Conservation (phyloP, 495 filamentous ascomycete genomes). For the Cladorrhinum samala region DNA sequence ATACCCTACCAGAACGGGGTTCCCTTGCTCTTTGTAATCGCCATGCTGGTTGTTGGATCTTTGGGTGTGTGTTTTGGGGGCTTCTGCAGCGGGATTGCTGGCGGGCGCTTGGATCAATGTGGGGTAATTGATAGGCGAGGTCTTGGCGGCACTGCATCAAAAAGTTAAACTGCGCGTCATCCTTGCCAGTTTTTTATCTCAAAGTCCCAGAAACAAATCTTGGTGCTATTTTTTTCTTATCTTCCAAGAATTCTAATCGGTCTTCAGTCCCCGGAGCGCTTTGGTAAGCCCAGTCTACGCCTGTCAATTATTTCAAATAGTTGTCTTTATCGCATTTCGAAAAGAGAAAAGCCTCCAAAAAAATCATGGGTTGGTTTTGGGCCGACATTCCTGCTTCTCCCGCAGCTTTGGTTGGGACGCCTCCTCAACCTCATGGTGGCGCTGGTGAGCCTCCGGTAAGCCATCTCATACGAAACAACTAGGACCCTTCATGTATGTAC, state of each 20-base stretch:
- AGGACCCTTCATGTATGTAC: constrained; percentile 12
- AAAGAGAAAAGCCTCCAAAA: not conserved
- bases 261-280: no score
- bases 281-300: not conserved
- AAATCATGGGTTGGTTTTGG: constrained; percentile 99
- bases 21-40: no score
- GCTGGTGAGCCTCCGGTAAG: constrained; percentile 63
- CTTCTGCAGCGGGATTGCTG: no score
- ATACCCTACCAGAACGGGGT: no score
- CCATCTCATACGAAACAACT: constrained; percentile 11
- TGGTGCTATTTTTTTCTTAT: constrained; percentile 14
- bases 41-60: not conserved
- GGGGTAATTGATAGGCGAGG: not conserved
- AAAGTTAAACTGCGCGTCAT: constrained; percentile 14
- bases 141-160: not conserved
- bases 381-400: constrained; percentile 52
- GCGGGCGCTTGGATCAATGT: not conserved
- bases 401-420: constrained; percentile 33
- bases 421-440: constrained; percentile 24
- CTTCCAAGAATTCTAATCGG: constrained; percentile 2
- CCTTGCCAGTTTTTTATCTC: not conserved
- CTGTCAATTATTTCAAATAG: no score
- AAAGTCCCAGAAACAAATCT: not conserved
- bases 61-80: no score
- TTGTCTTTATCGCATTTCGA: not conserved